A percentile compares a stretch with the other conserved stretches of the same genome.
These are phyloP conservation scores for Neurospora sublineolata DNA, from an alignment of 495 filamentous ascomycete genomes.

Conservation along the genomic window DNA sequence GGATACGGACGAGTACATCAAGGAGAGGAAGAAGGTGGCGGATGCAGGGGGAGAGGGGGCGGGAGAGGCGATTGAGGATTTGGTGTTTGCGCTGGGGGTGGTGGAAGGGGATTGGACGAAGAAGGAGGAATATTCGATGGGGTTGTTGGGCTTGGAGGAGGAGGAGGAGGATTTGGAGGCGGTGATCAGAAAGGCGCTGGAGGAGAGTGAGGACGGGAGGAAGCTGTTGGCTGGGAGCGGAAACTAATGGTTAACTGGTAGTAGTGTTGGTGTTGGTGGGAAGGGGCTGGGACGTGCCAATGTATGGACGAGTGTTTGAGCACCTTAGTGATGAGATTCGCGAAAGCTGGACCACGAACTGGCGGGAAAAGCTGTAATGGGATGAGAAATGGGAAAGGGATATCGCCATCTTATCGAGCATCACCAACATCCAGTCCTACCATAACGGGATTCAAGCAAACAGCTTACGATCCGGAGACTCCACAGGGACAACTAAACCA, in stretches of 20 bases:
- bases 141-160: slow-evolving; percentile 15
- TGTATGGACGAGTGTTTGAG: neutral
- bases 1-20: slow-evolving; percentile 10
- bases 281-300: neutral
- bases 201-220: neutral
- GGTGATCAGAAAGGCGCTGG: slow-evolving; percentile 9
- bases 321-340: neutral
- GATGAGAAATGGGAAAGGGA: neutral
- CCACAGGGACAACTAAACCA: neutral
- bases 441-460: neutral
- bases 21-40: slow-evolving; percentile 6
- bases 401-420: neutral
- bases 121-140: slow-evolving; percentile 17
- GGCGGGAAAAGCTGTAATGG: neutral
- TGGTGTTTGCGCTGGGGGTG: slow-evolving; percentile 21
- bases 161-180: slow-evolving; percentile 16
- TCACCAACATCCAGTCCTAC: neutral
- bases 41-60: slow-evolving; percentile 9
- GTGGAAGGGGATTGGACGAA: slow-evolving; percentile 18
- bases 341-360: neutral
- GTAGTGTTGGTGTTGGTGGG: neutral
- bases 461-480: neutral
- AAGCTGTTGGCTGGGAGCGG: neutral
- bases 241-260: neutral
- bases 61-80: slow-evolving; percentile 12